Base-by-base conservation (phyloP, 805 yeast species). In the Wickerhamomyces ciferrii region DNA sequence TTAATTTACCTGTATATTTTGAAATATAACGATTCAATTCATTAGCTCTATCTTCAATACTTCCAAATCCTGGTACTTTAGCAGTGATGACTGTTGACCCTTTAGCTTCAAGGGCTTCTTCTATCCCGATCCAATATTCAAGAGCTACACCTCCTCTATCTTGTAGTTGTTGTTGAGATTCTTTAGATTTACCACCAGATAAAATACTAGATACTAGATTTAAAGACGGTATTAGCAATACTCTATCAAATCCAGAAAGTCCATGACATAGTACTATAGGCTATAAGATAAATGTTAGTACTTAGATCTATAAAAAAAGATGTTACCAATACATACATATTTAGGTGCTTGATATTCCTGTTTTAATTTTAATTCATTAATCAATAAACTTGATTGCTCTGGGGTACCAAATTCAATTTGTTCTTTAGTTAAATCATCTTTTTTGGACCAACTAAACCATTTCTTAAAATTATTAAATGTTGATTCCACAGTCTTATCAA, bases 181-280 rank as follows among this genome's bases (percentile, higher is more conserved):
- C 24, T 21, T 50, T 43, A 1, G 44, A 31, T 11, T 45, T 27
- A 2, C 39, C 48, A n/a, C 55, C 53, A 14, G 46, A 45, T 9
- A 47, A 11, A 7, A 53, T 45, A 5, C 52, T 58, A 2, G 63
- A 54, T 32, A 66, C 51, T 18, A 60, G 69, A 46, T 50, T 59
- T 13, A 68, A 45, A 3, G 70, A 71, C 0, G 83, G 80, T 2
- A 77, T 39, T 9, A 81, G 53, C 32, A 68, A 59, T 35, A 78
- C 44, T 46, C 68, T 72, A 55, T 87, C 95, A 55, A 87, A 89
- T 1, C 97, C 97, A 0, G 87, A 79, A 21, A 89, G 73, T 0
- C 97, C 97, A 67, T 89, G 97, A 56, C 96, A 89, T 24, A 89
- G 63, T 0, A 89, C 84, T 1, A 89, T 78, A 0, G 96, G 96